A percentile compares a stretch with the other conserved stretches of the same genome.
phyloP scores from a whole-genome alignment of 148 eudicot genomes.

The Chenopodium quinoa region DNA sequence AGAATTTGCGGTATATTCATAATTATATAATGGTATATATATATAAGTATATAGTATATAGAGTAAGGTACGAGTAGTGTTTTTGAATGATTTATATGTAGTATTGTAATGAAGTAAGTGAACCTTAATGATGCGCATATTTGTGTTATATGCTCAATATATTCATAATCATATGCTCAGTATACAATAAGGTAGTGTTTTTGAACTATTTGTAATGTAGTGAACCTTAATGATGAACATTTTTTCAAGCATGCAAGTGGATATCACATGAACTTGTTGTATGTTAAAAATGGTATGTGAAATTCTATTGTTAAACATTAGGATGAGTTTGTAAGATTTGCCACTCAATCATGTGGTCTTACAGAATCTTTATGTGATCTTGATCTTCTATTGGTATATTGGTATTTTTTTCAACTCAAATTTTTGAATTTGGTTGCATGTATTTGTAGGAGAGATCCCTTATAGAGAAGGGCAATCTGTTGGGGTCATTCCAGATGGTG shows the following conservation, averaged over 20 bases:
- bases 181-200: neutral
- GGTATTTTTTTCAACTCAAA: neutral
- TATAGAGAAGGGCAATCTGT: conserved; percentile 97
- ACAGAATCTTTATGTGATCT: neutral
- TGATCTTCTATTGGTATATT: neutral
- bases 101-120: too few relatives aligned
- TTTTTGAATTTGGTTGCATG: neutral
- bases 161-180: too few relatives aligned
- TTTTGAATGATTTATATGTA: too few relatives aligned
- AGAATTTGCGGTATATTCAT: too few relatives aligned
- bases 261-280: neutral
- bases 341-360: neutral
- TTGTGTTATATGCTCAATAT: too few relatives aligned
- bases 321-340: neutral
- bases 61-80: too few relatives aligned
- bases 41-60: too few relatives aligned
- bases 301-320: neutral
- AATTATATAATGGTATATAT: too few relatives aligned
- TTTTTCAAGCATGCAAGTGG: neutral
- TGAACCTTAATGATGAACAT: neutral
- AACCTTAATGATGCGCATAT: too few relatives aligned
- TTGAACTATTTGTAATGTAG: neutral
- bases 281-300: neutral
- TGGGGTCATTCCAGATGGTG: conserved; percentile 93
- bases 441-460: conserved; percentile 76